These are phyloP conservation scores for Clavariopsis aquatica DNA, from an alignment of 495 filamentous ascomycete species.

Conservation along the genomic window DNA sequence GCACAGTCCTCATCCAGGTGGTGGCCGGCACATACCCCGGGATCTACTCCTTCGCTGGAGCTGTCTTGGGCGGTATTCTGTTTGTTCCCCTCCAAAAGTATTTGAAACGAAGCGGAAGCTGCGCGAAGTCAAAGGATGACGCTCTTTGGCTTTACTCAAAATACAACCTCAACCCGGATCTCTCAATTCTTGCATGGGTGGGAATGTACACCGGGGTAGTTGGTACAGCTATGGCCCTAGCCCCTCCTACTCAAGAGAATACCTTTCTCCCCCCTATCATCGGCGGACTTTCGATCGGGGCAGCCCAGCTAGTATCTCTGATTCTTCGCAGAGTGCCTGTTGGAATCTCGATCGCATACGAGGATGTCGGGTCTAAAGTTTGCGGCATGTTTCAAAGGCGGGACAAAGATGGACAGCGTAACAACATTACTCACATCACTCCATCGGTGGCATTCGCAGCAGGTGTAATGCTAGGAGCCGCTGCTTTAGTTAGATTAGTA, in stretches of 20 bases:
- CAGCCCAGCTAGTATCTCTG: conserved; percentile 24
- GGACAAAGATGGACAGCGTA: conserved; percentile 8
- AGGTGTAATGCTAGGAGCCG: conserved; percentile 25
- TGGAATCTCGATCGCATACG: conserved; percentile 26
- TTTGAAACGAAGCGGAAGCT: not conserved
- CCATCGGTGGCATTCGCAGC: conserved; percentile 21
- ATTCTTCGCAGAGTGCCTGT: conserved; percentile 23
- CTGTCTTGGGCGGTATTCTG: conserved; percentile 18
- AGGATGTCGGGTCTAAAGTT: conserved; percentile 22
- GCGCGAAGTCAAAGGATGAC: not conserved
- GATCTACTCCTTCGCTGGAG: conserved; percentile 17
- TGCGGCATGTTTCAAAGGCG: conserved; percentile 11
- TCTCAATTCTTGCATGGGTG: conserved; percentile 8
- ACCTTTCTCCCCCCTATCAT: conserved; percentile 21
- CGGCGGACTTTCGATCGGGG: conserved; percentile 15
- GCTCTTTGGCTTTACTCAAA: conserved; percentile 8
- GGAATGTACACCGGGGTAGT: conserved; percentile 12
- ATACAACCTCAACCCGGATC: conserved; percentile 13
- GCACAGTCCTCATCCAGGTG: conserved; percentile 29
- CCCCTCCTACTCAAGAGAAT: conserved; percentile 1
- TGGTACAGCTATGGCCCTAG: conserved; percentile 3
- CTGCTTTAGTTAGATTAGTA: conserved; percentile 14
- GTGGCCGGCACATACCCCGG: conserved; percentile 23
- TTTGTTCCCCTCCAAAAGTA: conserved; percentile 8
- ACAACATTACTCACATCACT: not conserved